These are phyloP conservation scores for Clathrus columnatus DNA, from an alignment of 768 basidiomycete species.

Conservation along the genomic window DNA sequence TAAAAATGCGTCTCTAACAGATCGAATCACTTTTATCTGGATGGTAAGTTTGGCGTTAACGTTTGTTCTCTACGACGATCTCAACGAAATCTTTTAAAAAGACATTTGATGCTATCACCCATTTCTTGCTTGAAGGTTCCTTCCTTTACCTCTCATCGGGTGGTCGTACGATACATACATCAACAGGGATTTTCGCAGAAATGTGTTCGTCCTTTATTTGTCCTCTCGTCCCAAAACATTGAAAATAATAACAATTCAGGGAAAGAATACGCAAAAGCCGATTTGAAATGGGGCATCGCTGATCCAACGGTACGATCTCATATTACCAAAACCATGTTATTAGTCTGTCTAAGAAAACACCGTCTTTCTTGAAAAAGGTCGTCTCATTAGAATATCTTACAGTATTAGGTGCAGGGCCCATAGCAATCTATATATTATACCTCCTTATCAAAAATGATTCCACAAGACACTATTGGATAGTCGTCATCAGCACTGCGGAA, in stretches of 20 bases:
- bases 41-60: constrained; percentile 37
- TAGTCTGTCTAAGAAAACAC: too few relatives aligned
- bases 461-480: constrained; percentile 63
- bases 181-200: constrained; percentile 59
- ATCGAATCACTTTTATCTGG: constrained; percentile 70
- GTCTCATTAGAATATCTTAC: constrained; percentile 81
- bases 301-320: constrained; percentile 48
- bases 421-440: constrained; percentile 64
- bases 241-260: constrained; percentile 25
- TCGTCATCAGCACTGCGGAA: constrained; percentile 68
- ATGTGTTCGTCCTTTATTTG: constrained; percentile 46
- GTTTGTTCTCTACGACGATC: background rate
- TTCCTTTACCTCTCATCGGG: constrained; percentile 73
- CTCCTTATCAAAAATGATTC: constrained; percentile 58
- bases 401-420: constrained; percentile 61
- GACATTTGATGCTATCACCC: constrained; percentile 76
- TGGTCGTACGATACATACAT: constrained; percentile 62
- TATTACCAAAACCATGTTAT: too few relatives aligned
- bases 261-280: constrained; percentile 75
- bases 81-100: constrained; percentile 18
- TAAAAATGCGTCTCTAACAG: constrained; percentile 53
- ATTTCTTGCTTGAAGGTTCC: constrained; percentile 71
- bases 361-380: constrained; percentile 23
- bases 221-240: background rate
- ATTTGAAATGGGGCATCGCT: constrained; percentile 71